Percentiles rank a stretch among this genome's conserved stretches.
phyloP scores from a whole-genome alignment of 768 basidiomycete genomes.

The Termitomyces eurrhizus region DNA sequence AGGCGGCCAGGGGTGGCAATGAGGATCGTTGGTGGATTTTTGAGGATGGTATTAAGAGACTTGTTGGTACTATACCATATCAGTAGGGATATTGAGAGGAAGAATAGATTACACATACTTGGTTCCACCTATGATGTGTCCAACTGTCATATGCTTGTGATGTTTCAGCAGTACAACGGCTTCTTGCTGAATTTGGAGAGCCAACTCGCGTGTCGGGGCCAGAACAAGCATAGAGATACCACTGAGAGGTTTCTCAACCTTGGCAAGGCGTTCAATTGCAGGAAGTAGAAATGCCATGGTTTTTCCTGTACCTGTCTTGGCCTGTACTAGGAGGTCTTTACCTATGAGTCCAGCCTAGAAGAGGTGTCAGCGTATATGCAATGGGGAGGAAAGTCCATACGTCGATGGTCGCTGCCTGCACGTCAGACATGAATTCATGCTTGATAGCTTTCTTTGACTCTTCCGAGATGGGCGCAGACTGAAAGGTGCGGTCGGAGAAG shows the following conservation, averaged over 20 bases:
- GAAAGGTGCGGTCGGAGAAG: constrained; percentile 27
- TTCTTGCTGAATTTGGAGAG: constrained; percentile 65
- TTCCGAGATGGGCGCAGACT: constrained; percentile 34
- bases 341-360: constrained; percentile 37
- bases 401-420: constrained; percentile 46
- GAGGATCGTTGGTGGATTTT: constrained; percentile 45
- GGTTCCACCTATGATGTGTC: constrained; percentile 53
- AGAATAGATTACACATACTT: constrained; percentile 27
- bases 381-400: constrained; percentile 16
- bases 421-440: constrained; percentile 45
- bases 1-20: constrained; percentile 78
- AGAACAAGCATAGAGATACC: constrained; percentile 59
- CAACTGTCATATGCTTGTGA: constrained; percentile 36
- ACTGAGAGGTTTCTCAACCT: constrained; percentile 20
- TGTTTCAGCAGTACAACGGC: constrained; percentile 43
- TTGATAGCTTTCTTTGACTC: constrained; percentile 36
- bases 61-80: not conserved
- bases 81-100: not conserved
- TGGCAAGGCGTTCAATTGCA: constrained; percentile 62
- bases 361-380: not conserved
- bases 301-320: constrained; percentile 60
- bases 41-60: constrained; percentile 19
- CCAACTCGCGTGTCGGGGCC: constrained; percentile 73
- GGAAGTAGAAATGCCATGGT: constrained; percentile 62
- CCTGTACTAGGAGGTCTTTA: constrained; percentile 45